Evolutionary conservation across 2,329 filamentous ascomycete species (phyloP), one percentile per base, ranked within the genome.

Genomic region (Xylariaceae sp.): DNA sequence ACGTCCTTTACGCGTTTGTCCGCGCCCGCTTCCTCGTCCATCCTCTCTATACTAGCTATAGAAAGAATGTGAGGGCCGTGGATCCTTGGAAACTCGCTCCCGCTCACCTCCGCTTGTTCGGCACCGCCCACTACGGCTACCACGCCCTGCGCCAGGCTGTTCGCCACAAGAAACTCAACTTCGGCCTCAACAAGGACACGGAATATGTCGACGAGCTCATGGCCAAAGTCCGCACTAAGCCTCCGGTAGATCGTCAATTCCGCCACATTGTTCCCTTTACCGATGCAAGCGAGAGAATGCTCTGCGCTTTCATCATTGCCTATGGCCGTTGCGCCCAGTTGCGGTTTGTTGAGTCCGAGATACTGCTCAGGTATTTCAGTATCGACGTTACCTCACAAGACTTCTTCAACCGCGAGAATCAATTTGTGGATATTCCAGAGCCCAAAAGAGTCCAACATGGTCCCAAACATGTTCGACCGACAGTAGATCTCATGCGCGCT

Each of bases 401-500:
- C 37, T n/a, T 40, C 33, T 10, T 25, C 41, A 6, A 25, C 45
- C 25, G 21, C 2, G 16, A n/a, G 3, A 6, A 11, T 4, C 6
- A 8, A 37, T n/a, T n/a, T n/a, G n/a, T n/a, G n/a, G n/a, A n/a
- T n/a, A n/a, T n/a, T n/a, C n/a, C n/a, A n/a, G n/a, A n/a, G n/a
- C n/a, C n/a, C n/a, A n/a, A n/a, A n/a, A n/a, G n/a, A n/a, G n/a
- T n/a, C n/a, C n/a, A n/a, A n/a, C n/a, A n/a, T n/a, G 34, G 23
- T 6, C 21, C 34, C 10, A 20, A 22, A 45, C 19, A 20, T 8
- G 57, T 71, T 37, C 56, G 71, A 40, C 87, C 88, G 2, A 80
- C 77, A 0, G 51, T 62, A 6, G 67, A 70, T 2, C 70, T 91
- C 1, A 71, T 92, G 19, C 71, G 78, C 44, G 76, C 83, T 7